phyloP scores from a whole-genome alignment of 1,284 basidiomycete species.

The Erythrobasidium hasegawianum region DNA sequence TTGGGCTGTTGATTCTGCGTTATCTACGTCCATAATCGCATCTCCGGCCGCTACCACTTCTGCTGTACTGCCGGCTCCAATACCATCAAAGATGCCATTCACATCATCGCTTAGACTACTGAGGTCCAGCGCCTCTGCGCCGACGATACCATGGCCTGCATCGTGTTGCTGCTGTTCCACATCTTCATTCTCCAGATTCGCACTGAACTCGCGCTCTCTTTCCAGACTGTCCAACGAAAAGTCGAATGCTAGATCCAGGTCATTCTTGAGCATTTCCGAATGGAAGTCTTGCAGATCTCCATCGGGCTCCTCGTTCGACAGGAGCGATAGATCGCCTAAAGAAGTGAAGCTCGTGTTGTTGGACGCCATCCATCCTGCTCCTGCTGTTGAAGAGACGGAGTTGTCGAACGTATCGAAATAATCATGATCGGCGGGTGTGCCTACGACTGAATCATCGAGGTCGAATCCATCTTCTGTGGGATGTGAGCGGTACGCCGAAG shows the following conservation, averaged over 20 bases:
- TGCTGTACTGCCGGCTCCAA: background rate
- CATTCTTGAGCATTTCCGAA: conserved; percentile 36
- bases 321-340: background rate
- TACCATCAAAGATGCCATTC: conserved; percentile 19
- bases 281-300: conserved; percentile 24
- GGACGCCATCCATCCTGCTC: background rate
- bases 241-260: conserved; percentile 36
- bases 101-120: conserved; percentile 1
- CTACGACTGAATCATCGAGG: background rate
- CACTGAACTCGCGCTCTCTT: background rate
- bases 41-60: background rate
- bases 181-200: background rate
- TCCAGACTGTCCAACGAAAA: conserved; percentile 30
- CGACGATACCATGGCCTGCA: no score
- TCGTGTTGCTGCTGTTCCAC: conserved; percentile 1
- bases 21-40: no score
- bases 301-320: background rate
- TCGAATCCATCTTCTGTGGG: conserved; percentile 17
- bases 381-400: background rate
- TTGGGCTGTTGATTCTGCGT: no score
- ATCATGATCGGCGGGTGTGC: no score
- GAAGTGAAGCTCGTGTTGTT: background rate
- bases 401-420: background rate
- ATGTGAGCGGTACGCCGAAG: conserved; percentile 5
- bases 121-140: background rate